Conservation (phyloP, 2,329 filamentous ascomycete species). For the Aspergillus costaricaensis region DNA sequence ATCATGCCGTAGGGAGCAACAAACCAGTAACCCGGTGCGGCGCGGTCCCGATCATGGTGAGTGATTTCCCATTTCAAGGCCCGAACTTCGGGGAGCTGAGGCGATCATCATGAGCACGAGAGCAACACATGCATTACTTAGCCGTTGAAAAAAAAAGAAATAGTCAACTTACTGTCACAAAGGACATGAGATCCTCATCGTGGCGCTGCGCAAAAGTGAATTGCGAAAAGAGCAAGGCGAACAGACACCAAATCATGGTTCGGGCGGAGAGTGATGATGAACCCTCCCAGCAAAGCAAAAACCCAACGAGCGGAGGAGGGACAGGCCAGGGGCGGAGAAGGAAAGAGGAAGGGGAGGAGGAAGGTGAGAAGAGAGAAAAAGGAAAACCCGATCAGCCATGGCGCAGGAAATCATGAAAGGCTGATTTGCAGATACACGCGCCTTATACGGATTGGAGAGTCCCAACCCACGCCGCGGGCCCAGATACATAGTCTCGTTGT, state of each 20-base stretch:
- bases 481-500: background rate
- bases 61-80: constrained; percentile 32
- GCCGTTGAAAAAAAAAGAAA: background rate
- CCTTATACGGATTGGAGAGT: background rate
- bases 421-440: background rate
- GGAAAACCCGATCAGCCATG: background rate
- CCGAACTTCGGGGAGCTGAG: constrained; percentile 28
- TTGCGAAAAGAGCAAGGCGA: background rate
- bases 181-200: constrained; percentile 20
- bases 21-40: constrained; percentile 52
- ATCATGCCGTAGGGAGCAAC: constrained; percentile 48
- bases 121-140: no score
- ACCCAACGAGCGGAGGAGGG: background rate
- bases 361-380: background rate
- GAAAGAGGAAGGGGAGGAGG: background rate
- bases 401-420: background rate
- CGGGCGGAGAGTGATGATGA: background rate
- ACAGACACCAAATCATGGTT: background rate
- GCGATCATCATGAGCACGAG: background rate
- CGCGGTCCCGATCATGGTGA: constrained; percentile 27
- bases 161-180: constrained; percentile 18
- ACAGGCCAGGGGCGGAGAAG: no score
- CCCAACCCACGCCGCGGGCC: background rate
- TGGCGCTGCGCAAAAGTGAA: background rate
- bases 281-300: background rate